Percentiles rank a stretch among this genome's conserved stretches.
Conservation (phyloP, 2,329 filamentous ascomycete genomes). For the Colletotrichum zoysiae region DNA sequence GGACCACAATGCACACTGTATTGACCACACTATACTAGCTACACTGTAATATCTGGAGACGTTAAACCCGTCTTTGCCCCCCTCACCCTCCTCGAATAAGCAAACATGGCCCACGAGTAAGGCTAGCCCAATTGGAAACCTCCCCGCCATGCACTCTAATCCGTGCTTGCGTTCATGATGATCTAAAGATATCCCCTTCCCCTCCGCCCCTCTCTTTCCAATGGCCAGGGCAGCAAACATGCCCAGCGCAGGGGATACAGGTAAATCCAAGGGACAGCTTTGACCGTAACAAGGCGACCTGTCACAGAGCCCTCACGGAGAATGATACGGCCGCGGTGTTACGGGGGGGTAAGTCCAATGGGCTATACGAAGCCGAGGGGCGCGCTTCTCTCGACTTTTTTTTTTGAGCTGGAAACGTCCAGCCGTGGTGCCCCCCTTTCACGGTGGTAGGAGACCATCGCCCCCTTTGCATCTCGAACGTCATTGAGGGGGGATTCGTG, state of each 20-base stretch:
- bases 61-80: no score
- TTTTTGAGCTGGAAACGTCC: no score
- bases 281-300: background rate
- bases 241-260: background rate
- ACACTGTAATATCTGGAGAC: no score
- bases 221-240: background rate
- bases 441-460: background rate
- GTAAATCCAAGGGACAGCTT: background rate
- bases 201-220: no score
- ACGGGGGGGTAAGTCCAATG: background rate
- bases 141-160: conserved; percentile 7
- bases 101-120: conserved; percentile 19
- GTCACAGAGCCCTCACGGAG: background rate
- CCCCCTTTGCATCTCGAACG: background rate
- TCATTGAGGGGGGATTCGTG: no score
- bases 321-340: background rate
- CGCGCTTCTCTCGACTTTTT: background rate
- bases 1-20: no score
- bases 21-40: no score
- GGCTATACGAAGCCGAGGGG: background rate
- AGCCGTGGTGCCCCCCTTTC: no score
- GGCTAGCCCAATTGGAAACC: conserved; percentile 31
- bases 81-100: conserved; percentile 23
- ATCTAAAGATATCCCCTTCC: conserved; percentile 18
- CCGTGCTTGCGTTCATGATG: background rate